Conservation (phyloP, 176 grass and related monocot genomes). For the Juncus inflexus region DNA sequence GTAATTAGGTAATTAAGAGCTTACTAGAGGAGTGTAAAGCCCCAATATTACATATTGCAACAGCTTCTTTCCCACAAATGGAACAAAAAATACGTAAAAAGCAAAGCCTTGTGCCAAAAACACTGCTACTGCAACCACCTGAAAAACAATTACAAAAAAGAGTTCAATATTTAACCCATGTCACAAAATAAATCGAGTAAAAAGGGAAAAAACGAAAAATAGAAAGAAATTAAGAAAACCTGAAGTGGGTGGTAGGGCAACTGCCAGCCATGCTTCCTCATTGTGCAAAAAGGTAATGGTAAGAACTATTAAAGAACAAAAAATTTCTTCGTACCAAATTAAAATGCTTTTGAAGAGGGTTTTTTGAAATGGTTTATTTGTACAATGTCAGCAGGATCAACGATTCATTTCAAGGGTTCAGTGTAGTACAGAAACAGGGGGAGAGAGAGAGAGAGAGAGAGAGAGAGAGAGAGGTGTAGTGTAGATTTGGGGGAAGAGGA, state of each 20-base stretch:
- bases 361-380: too few relatives aligned
- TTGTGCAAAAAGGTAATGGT: slow-evolving; percentile 18
- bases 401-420: neutral
- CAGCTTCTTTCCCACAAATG: slow-evolving; percentile 62
- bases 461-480: slow-evolving; percentile 2
- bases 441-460: slow-evolving; percentile 14
- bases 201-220: neutral
- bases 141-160: slow-evolving; percentile 17
- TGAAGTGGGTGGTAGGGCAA: slow-evolving; percentile 97
- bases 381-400: too few relatives aligned
- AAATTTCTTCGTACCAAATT: too few relatives aligned
- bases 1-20: neutral
- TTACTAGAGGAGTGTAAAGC: slow-evolving; percentile 89
- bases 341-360: too few relatives aligned
- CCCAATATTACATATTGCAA: slow-evolving; percentile 60
- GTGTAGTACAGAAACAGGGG: neutral
- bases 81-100: slow-evolving; percentile 96
- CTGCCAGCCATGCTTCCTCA: slow-evolving; percentile 99
- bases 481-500: slow-evolving; percentile 21
- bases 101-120: slow-evolving; percentile 89
- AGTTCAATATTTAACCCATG: neutral
- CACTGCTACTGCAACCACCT: slow-evolving; percentile 95
- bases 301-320: slow-evolving; percentile 13
- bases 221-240: slow-evolving; percentile 24
- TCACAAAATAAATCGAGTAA: slow-evolving; percentile 11